Percentiles rank a stretch among this genome's conserved stretches.
Conservation (phyloP, 768 basidiomycete genomes). For the Russula emetica region DNA sequence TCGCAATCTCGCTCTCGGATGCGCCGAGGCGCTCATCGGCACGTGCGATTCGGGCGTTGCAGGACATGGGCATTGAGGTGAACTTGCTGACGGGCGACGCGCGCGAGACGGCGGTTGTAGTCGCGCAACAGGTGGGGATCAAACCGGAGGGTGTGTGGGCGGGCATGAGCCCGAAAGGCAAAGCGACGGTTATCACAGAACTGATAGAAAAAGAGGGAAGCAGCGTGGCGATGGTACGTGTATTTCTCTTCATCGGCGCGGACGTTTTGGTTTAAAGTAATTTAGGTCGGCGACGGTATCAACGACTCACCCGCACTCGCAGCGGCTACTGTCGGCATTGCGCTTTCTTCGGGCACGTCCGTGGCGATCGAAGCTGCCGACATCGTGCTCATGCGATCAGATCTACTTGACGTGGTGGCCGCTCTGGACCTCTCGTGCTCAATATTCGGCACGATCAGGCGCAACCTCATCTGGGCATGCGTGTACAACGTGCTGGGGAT, state of each 20-base stretch:
- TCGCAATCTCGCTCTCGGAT: slow-evolving; percentile 85
- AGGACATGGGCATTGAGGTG: slow-evolving; percentile 88
- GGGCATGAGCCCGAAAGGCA: slow-evolving; percentile 92
- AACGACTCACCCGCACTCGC: slow-evolving; percentile 98
- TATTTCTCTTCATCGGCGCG: slow-evolving; percentile 15
- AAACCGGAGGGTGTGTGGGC: slow-evolving; percentile 79
- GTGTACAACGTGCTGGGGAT: slow-evolving; percentile 91
- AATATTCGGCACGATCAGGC: slow-evolving; percentile 86
- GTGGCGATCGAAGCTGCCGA: slow-evolving; percentile 98
- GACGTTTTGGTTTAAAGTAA: not conserved
- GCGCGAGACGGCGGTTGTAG: slow-evolving; percentile 75
- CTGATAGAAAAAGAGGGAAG: slow-evolving; percentile 66
- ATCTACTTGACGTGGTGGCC: slow-evolving; percentile 95
- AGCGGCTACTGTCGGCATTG: slow-evolving; percentile 93
- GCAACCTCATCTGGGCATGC: slow-evolving; percentile 96
- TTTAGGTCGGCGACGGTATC: slow-evolving; percentile 94
- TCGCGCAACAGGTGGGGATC: slow-evolving; percentile 90
- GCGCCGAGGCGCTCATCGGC: slow-evolving; percentile 79
- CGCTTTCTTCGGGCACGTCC: slow-evolving; percentile 92
- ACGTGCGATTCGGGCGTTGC: slow-evolving; percentile 75
- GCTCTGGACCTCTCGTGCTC: slow-evolving; percentile 84
- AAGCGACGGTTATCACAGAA: slow-evolving; percentile 79
- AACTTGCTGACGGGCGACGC: slow-evolving; percentile 94
- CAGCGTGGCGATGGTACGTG: slow-evolving; percentile 87
- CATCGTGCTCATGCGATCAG: slow-evolving; percentile 95